A percentile compares a stretch with the other conserved stretches of the same genome.
phyloP scores from a whole-genome alignment of 1,139 yeast genomes.

The Kodamaea derodonti region DNA sequence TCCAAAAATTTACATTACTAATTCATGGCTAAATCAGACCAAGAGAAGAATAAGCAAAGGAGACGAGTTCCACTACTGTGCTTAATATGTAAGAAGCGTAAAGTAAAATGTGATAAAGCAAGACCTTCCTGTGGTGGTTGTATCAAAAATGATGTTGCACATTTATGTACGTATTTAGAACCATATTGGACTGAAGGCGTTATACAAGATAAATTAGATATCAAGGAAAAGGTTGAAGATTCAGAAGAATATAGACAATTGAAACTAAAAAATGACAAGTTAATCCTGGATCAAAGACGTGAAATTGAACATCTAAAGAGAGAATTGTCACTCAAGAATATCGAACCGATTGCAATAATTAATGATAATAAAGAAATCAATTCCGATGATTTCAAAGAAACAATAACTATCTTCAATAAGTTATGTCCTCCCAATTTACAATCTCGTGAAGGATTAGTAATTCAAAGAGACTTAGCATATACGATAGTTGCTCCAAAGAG shows the following conservation, averaged over 20 bases:
- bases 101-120: conserved; percentile 44
- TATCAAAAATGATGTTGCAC: conserved; percentile 38
- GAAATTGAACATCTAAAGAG: background rate
- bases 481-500: conserved; percentile 8
- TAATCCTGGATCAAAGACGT: conserved; percentile 23
- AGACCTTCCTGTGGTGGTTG: conserved; percentile 46
- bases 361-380: background rate
- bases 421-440: conserved; percentile 13
- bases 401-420: conserved; percentile 18
- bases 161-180: conserved; percentile 40
- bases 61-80: conserved; percentile 43
- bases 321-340: background rate
- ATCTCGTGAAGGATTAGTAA: conserved; percentile 16
- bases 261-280: conserved; percentile 19
- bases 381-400: background rate
- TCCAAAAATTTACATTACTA: no score
- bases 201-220: background rate
- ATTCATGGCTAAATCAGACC: no score
- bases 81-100: conserved; percentile 39
- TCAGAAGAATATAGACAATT: conserved; percentile 20
- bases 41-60: conserved; percentile 19
- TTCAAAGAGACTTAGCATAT: conserved; percentile 17
- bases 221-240: background rate
- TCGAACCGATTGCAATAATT: background rate
- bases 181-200: conserved; percentile 32